Evolutionary conservation across 106 monocot genomes (phyloP).

Genomic region (Xerophyta viscosa): DNA sequence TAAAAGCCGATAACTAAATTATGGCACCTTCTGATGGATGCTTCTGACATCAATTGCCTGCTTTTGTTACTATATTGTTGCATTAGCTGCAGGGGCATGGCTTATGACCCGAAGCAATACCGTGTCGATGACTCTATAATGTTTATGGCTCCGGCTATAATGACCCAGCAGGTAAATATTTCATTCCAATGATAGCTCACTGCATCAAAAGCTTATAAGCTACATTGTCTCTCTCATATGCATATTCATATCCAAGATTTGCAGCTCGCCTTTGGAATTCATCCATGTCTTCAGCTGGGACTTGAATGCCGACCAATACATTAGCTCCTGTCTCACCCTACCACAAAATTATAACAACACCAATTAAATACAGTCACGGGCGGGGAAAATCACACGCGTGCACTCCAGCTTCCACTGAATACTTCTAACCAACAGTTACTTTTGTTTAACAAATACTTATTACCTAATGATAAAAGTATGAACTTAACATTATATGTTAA

Average conservation of each 20-base stretch:
- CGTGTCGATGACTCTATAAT: no score
- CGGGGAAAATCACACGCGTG: not conserved
- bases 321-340: constrained; percentile 84
- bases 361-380: not conserved
- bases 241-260: constrained; percentile 75
- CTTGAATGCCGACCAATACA: constrained; percentile 84
- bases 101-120: no score
- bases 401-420: not conserved
- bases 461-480: no score
- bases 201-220: constrained; percentile 66
- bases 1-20: no score
- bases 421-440: not conserved
- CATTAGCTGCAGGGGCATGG: no score
- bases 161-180: no score
- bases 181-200: no score
- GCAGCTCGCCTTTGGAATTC: constrained; percentile 51
- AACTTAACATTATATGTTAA: not conserved
- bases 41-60: no score
- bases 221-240: constrained; percentile 48
- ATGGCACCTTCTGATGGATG: no score
- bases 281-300: constrained; percentile 46
- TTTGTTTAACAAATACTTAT: no score
- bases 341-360: not conserved
- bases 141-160: no score
- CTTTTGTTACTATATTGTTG: no score